A percentile compares a stretch with the other conserved stretches of the same genome.
Evolutionary conservation across 352 stramenopile genomes (phyloP).

Genomic region (Phytophthora fragariaefolia): DNA sequence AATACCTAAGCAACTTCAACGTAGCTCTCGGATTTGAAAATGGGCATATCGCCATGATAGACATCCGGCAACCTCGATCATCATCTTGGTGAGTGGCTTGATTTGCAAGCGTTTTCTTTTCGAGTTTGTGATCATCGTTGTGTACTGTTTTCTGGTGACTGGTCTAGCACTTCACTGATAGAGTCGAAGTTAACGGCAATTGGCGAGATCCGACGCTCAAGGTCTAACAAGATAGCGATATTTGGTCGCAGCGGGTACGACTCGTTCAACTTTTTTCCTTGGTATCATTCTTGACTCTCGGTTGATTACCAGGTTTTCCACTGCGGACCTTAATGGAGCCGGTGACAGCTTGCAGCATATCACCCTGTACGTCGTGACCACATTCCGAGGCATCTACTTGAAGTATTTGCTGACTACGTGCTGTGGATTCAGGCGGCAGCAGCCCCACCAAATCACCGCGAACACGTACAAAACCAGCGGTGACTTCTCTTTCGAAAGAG

Average conservation of each 20-base stretch:
- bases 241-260: constrained; percentile 75
- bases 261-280: constrained; percentile 3
- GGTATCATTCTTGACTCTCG: background rate
- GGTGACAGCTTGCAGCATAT: constrained; percentile 37
- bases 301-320: constrained; percentile 43
- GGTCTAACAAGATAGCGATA: constrained; percentile 50
- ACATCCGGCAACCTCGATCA: constrained; percentile 65
- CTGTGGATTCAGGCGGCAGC: constrained; percentile 29
- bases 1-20: constrained; percentile 61
- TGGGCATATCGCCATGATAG: constrained; percentile 66
- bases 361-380: constrained; percentile 38
- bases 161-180: constrained; percentile 54
- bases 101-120: background rate
- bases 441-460: constrained; percentile 22
- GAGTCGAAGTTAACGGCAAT: constrained; percentile 49
- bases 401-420: background rate
- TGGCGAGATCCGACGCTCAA: constrained; percentile 69
- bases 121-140: constrained; percentile 1
- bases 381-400: background rate
- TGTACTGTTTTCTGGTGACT: background rate
- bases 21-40: constrained; percentile 75
- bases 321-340: constrained; percentile 35
- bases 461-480: constrained; percentile 78
- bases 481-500: constrained; percentile 64
- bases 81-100: constrained; percentile 46